phyloP scores from a whole-genome alignment of 2,329 filamentous ascomycete species.

The Fusarium succisae region DNA sequence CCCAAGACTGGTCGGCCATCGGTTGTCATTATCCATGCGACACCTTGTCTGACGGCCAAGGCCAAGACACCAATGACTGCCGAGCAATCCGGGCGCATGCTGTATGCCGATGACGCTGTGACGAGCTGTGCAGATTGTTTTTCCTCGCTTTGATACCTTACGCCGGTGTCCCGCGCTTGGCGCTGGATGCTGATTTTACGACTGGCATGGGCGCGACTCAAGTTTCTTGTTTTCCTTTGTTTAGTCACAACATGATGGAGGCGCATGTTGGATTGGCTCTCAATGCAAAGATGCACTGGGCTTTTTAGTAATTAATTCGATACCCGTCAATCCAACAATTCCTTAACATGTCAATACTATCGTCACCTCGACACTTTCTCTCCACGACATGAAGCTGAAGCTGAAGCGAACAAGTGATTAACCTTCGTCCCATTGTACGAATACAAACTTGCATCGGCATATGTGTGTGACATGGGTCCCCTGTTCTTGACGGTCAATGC shows the following conservation, averaged over 20 bases:
- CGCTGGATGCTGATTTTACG: constrained; percentile 31
- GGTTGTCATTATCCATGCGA: constrained; percentile 15
- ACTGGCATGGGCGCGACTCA: constrained; percentile 26
- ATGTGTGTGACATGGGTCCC: constrained; percentile 4
- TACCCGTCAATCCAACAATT: constrained; percentile 44
- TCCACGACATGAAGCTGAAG: not conserved
- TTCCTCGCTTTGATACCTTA: constrained; percentile 31
- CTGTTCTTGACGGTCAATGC: not conserved
- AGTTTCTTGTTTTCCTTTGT: constrained; percentile 32
- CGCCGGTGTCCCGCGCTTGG: constrained; percentile 28
- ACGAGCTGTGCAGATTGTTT: constrained; percentile 21
- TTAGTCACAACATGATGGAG: constrained; percentile 30
- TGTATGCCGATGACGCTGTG: constrained; percentile 12
- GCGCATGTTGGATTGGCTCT: constrained; percentile 39
- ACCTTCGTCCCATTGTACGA: not conserved
- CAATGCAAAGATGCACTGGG: constrained; percentile 39
- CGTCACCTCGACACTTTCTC: not conserved
- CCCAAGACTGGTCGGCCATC: constrained; percentile 17
- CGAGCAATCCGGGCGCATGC: constrained; percentile 27
- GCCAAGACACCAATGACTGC: constrained; percentile 34
- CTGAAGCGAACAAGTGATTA: not conserved
- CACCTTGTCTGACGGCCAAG: constrained; percentile 28
- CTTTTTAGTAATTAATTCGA: constrained; percentile 45
- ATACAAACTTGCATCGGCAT: constrained; percentile 15
- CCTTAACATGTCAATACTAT: constrained; percentile 3